Base-by-base conservation (phyloP, 2,329 filamentous ascomycete genomes). In the Pseudopyrenochaeta lycopersici region DNA sequence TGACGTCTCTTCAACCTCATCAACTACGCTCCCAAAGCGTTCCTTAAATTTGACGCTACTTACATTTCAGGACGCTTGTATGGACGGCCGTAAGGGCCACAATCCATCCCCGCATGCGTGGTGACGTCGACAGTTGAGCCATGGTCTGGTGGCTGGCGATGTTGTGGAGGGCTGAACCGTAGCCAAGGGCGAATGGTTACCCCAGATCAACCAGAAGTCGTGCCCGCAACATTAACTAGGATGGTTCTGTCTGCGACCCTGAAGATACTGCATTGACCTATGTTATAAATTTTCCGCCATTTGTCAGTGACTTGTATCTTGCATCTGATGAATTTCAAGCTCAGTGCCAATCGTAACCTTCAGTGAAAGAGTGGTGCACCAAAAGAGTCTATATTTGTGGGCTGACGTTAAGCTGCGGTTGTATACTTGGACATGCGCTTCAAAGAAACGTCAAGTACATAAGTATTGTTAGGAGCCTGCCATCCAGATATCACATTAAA, bases 361-460 rank as follows among this genome's bases (percentile, higher is more conserved):
- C n/a, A n/a, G n/a, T 10, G 11, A 47, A 44, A 47, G 33, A 18
- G 27, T 15, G 23, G 21, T 47, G 30, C 49, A 50, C 52, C 50
- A 53, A 42, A 27, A 23, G 15, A 47, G 42, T 36, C 27, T 30
- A 18, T 33, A 35, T 14, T 42, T 40, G 41, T 44, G 51, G 46
- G 54, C 51, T 58, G 43, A 55, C 35, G 23, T 43, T 42, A 36
- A 47, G 23, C 38, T 36, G 42, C 35, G 42, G 31, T 15, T 21
- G 18, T 17, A 48, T 21, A 31, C 41, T 36, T 6, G 18, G 46
- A 35, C 31, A 18, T n/a, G 4, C 7, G 18, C 12, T 23, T 36
- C 9, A 14, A 36, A 41, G 39, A 55, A 42, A 42, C 23, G 43
- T 42, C 48, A 14, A 56, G 52, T 59, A 52, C 49, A 21, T 38